Evolutionary conservation across 2,329 filamentous ascomycete genomes (phyloP), one percentile per base, ranked within the genome.

Genomic region (Septoria petroselini): DNA sequence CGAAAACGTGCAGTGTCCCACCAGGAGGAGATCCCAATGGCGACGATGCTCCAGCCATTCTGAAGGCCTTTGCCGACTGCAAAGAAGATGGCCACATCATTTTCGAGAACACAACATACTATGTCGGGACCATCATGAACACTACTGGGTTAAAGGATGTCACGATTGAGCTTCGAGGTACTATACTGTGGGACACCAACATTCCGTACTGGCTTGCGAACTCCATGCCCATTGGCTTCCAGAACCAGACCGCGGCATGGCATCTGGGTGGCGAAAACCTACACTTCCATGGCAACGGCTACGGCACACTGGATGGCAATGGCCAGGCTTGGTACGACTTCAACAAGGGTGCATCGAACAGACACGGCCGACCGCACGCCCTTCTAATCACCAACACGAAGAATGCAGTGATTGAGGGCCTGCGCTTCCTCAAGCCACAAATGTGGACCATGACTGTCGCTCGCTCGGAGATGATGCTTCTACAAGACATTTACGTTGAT

Each of bases 271-370:
- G 80, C 7, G 65, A 75, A 12, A 72, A 74, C 33, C 67, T 84
- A 14, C 62, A 67, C 7, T 71, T 77, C 54, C 68, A 76, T 30
- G 79, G 79, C 4, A 65, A 75, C 56, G 75, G 75, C 7, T 65
- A 66, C 18, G 80, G 80, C 3, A 80, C 76, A 2, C 65, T 83
- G 4, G 73, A 82, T 58, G 80, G 80, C 5, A 82, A 83, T 59
- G 80, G 80, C 2, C 75, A 82, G 58, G 71, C 73, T 1, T 83
- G 80, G 79, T 82, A 83, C 57, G 70, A 78, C 40, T 59, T 48
- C 46, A 50, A 38, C 54, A 25, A 55, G 34, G 56, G 53, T 7
- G 33, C 40, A 9, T 57, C 53, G 5, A 58, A 58, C 27, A 41
- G 29, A 5, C 50, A 70, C 1, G 65, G 72, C 11, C 70, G 79